Evolutionary conservation across 2,329 filamentous ascomycete species (phyloP).

Genomic region (Trichoderma afroharzianum): DNA sequence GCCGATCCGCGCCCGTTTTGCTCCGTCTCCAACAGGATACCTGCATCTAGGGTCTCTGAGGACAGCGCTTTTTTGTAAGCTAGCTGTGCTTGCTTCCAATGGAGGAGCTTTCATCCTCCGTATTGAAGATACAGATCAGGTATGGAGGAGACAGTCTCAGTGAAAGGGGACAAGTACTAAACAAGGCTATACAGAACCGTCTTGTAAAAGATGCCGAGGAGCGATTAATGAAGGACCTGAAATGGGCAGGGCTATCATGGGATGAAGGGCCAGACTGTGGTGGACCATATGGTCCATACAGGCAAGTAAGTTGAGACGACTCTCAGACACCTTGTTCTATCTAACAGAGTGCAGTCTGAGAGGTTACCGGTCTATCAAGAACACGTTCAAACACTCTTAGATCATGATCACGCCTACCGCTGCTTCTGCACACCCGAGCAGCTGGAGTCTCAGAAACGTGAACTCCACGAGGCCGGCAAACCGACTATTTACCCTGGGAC

Average conservation of each 20-base stretch:
- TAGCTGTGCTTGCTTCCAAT: constrained; percentile 76
- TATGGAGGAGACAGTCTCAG: constrained; percentile 36
- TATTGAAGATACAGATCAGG: constrained; percentile 93
- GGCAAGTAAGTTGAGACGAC: constrained; percentile 56
- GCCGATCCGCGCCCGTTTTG: constrained; percentile 65
- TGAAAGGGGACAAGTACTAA: background rate
- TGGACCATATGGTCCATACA: constrained; percentile 80
- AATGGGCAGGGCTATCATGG: constrained; percentile 88
- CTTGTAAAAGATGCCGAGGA: constrained; percentile 77
- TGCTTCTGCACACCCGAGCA: constrained; percentile 83
- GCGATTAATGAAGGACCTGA: constrained; percentile 71
- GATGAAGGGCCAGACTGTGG: constrained; percentile 87
- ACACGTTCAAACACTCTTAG: constrained; percentile 66
- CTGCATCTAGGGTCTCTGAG: constrained; percentile 87
- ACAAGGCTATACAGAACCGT: constrained; percentile 56
- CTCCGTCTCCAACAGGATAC: constrained; percentile 91
- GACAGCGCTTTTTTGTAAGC: constrained; percentile 92
- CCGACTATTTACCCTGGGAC: constrained; percentile 55
- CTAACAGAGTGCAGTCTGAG: constrained; percentile 59
- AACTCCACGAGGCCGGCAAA: constrained; percentile 52
- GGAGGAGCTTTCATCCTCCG: constrained; percentile 86
- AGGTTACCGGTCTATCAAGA: constrained; percentile 68
- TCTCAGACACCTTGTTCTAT: background rate
- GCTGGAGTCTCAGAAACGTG: constrained; percentile 62
- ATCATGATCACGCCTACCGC: constrained; percentile 74